Conservation (phyloP, 31 red algal genomes). For the Bonnemaisonia californica region DNA sequence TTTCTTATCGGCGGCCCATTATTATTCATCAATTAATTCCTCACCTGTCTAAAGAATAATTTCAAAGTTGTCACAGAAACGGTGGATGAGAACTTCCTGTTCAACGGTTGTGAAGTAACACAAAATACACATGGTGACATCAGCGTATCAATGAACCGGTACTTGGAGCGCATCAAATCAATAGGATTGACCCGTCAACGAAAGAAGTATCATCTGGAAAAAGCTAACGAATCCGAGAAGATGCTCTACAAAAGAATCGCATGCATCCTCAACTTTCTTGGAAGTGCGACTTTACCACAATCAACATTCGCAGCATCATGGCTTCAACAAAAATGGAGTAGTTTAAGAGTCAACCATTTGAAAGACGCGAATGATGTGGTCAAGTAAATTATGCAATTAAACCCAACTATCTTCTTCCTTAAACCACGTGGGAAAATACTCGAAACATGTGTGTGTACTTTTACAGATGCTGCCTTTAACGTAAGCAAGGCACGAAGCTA, state of each 20-base stretch:
- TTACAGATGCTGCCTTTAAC: conserved; percentile 9
- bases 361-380: neutral
- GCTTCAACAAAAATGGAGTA: neutral
- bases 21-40: neutral
- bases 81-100: neutral
- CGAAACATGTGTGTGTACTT: neutral
- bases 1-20: neutral
- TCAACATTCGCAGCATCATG: neutral
- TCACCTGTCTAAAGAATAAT: neutral
- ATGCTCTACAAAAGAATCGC: neutral
- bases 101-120: conserved; percentile 9
- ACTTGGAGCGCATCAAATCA: conserved; percentile 8
- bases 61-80: conserved; percentile 12
- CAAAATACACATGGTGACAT: neutral
- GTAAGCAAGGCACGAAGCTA: neutral
- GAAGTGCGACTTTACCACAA: neutral
- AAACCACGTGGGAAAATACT: neutral
- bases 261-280: neutral
- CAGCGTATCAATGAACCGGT: conserved; percentile 10
- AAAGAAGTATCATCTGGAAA: neutral
- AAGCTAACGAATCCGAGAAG: neutral
- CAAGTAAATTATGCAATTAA: neutral
- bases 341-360: neutral
- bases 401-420: neutral
- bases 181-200: conserved; percentile 6